Evolutionary conservation across 2,329 filamentous ascomycete genomes (phyloP).

Genomic region (Pseudocercospora crystallina): DNA sequence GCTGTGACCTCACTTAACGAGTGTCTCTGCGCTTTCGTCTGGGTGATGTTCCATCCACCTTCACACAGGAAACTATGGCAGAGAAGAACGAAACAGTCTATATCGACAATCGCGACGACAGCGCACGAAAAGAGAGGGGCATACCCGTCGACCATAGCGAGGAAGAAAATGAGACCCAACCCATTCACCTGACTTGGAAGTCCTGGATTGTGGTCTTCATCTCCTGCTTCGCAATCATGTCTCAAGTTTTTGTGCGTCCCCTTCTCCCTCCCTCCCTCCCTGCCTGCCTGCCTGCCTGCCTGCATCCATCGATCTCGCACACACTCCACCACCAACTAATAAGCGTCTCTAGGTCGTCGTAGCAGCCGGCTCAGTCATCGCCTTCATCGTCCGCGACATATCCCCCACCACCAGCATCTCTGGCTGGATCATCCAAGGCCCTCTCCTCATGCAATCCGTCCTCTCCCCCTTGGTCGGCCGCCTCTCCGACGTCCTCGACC

Average conservation of each 20-base stretch:
- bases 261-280: too few species aligned
- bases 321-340: too few species aligned
- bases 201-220: constrained; percentile 55
- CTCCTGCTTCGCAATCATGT: constrained; percentile 54
- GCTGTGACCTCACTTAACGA: too few species aligned
- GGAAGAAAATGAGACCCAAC: constrained; percentile 24
- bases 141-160: constrained; percentile 1
- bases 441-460: constrained; percentile 58
- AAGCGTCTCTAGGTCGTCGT: constrained; percentile 37
- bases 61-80: constrained; percentile 1
- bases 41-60: too few species aligned
- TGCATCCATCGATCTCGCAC: too few species aligned
- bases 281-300: too few species aligned
- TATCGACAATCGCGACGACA: not conserved
- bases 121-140: not conserved
- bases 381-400: constrained; percentile 57
- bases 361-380: constrained; percentile 56
- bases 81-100: constrained; percentile 3
- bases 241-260: constrained; percentile 59
- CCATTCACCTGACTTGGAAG: constrained; percentile 55
- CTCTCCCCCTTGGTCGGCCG: constrained; percentile 58
- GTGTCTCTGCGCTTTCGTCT: too few species aligned
- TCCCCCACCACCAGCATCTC: constrained; percentile 48
- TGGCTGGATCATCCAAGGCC: constrained; percentile 60
- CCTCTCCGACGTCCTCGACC: constrained; percentile 57